Evolutionary conservation across 176 grass and related monocot species (phyloP), one percentile per base, ranked within the genome.

Genomic region (Elaeis guineensis): DNA sequence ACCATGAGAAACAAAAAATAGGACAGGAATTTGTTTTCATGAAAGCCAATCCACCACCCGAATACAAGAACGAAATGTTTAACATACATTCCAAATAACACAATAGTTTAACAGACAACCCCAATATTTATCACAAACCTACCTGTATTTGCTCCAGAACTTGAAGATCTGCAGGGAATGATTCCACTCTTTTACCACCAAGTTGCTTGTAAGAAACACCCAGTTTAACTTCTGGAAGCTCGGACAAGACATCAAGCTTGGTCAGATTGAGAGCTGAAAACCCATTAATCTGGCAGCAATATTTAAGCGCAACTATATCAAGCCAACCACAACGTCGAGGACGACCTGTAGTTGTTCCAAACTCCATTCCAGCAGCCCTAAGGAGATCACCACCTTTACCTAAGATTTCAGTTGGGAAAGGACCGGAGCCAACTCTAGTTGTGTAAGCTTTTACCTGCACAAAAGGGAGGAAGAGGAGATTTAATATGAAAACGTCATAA

Each of bases 391-490:
- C 92, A 18, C 25, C 68, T 23, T 84, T 82, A 23, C 87, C 83
- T 52, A 97, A 22, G 16, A 97, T 59, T 79, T 97, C 86, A 30
- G 92, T 90, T 49, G 86, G 92, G 72, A 90, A 96, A 57, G 92
- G 86, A 44, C 92, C 92, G 16, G 80, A 90, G 23, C 92, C 92
- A 28, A 97, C 87, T 73, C 92, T 84, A 61, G 87, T 90, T 49
- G 92, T 96, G 49, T 97, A 97, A 58, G 87, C 81, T 88, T 97
- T 97, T 77, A 88, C 92, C 92, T 97, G 57, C 32, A 76, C 1
- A 20, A 58, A 59, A 12, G 35, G 35, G 8, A 12, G 9, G 2
- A 44, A 44, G 35, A 44, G 35, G 11, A 44, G 11, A 44, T 44
- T 44, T 44, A 44, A 12, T 44, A 44, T 6, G 8, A 44, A 19